Percentiles rank a stretch among this genome's conserved stretches.
These are phyloP conservation scores for Camillea tinctor DNA, from an alignment of 2,329 filamentous ascomycete species.

Conservation along the genomic window DNA sequence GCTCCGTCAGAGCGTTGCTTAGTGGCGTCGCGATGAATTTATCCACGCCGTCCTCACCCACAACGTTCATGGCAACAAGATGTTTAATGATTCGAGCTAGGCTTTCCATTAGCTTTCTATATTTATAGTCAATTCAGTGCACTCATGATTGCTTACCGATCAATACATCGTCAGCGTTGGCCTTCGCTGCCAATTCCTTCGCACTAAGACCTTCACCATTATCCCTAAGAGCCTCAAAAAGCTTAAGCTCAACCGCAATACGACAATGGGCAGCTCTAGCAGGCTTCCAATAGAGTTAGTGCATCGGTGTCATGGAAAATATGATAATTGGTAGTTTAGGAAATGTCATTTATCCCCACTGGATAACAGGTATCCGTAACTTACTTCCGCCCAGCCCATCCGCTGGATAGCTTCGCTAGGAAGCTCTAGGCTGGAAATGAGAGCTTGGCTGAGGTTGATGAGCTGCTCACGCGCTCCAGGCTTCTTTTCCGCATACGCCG, in stretches of 20 bases:
- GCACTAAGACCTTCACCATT: conserved; percentile 27
- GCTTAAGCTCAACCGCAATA: conserved; percentile 34
- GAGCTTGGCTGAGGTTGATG: conserved; percentile 34
- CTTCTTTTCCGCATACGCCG: conserved; percentile 32
- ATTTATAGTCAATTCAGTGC: background rate
- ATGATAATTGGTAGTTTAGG: background rate
- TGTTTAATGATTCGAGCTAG: conserved; percentile 35
- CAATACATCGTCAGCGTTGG: conserved; percentile 28
- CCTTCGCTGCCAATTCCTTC: conserved; percentile 29
- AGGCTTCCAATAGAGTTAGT: conserved; percentile 24
- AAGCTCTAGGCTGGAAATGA: conserved; percentile 36
- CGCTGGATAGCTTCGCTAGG: conserved; percentile 37
- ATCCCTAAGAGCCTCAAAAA: conserved; percentile 35
- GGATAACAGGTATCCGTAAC: conserved; percentile 1
- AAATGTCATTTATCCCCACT: background rate
- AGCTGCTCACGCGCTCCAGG: conserved; percentile 37
- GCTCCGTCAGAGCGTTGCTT: conserved; percentile 34
- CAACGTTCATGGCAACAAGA: conserved; percentile 38
- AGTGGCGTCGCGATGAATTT: conserved; percentile 30
- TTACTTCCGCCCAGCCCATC: conserved; percentile 41
- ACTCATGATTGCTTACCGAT: conserved; percentile 4
- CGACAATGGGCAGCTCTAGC: conserved; percentile 37
- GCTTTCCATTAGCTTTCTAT: conserved; percentile 2
- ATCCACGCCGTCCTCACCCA: conserved; percentile 26
- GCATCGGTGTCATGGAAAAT: background rate